phyloP scores from a whole-genome alignment of 345 rosid genomes.

The Salix udensis region DNA sequence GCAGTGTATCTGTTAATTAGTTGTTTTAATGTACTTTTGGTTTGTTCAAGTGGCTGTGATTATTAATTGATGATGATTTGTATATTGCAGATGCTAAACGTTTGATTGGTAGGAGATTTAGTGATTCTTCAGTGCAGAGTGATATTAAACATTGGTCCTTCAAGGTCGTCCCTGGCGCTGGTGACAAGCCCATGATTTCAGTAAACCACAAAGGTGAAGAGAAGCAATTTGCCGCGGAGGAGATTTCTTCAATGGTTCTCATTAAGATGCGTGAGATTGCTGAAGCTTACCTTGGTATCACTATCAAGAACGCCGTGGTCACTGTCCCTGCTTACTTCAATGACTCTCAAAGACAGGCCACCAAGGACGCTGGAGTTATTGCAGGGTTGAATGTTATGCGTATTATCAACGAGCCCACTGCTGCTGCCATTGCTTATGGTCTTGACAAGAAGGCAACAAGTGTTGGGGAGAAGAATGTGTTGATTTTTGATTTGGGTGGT shows the following conservation, averaged over 20 bases:
- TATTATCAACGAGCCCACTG: constrained; percentile 16
- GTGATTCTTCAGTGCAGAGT: constrained; percentile 21
- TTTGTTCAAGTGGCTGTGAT: background rate
- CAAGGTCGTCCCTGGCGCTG: constrained; percentile 23
- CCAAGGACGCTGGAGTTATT: constrained; percentile 19
- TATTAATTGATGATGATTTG: background rate
- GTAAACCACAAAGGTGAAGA: constrained; percentile 14
- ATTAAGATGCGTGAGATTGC: constrained; percentile 19
- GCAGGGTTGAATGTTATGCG: constrained; percentile 17
- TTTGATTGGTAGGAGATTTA: constrained; percentile 27
- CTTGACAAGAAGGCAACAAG: constrained; percentile 13
- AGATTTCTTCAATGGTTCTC: constrained; percentile 15
- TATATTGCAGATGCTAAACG: constrained; percentile 24
- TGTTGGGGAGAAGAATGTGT: constrained; percentile 13
- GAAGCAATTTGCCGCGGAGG: constrained; percentile 12
- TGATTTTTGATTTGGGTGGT: constrained; percentile 16
- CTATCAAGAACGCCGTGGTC: constrained; percentile 12
- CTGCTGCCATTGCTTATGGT: constrained; percentile 19
- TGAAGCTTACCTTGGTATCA: constrained; percentile 12
- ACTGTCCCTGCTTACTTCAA: constrained; percentile 21
- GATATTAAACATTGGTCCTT: constrained; percentile 31
- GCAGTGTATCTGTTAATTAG: too few species aligned
- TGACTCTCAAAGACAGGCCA: constrained; percentile 18
- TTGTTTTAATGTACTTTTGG: background rate
- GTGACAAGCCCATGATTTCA: constrained; percentile 32